Percentiles rank a stretch among this genome's conserved stretches.
Evolutionary conservation across 2,329 filamentous ascomycete genomes (phyloP).

Genomic region (Colletotrichum sojae): DNA sequence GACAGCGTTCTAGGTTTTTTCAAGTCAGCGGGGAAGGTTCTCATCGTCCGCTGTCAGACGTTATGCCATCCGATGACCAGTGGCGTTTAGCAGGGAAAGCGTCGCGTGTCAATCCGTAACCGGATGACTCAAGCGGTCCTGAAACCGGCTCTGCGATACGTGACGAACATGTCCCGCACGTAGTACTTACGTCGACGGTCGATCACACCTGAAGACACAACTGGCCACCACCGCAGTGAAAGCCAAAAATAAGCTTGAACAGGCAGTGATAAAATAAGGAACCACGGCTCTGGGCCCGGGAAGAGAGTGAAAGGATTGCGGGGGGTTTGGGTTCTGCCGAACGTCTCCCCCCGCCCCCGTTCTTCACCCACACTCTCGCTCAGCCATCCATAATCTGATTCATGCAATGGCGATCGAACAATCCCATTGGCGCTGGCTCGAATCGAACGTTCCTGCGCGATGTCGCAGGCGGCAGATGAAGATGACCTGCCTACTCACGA

Average conservation of each 20-base stretch:
- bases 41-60: too few species aligned
- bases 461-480: slow-evolving; percentile 7
- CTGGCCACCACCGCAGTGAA: too few species aligned
- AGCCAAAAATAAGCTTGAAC: slow-evolving; percentile 17
- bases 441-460: too few species aligned
- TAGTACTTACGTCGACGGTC: neutral
- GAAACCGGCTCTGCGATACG: slow-evolving; percentile 13
- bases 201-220: neutral
- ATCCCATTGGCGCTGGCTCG: too few species aligned
- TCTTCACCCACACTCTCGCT: too few species aligned
- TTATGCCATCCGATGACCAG: neutral
- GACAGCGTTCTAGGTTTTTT: too few species aligned
- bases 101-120: slow-evolving; percentile 17
- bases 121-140: neutral
- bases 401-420: too few species aligned
- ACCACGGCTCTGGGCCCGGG: slow-evolving; percentile 24
- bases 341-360: too few species aligned
- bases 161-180: slow-evolving; percentile 3
- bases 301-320: slow-evolving; percentile 1
- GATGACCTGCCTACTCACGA: neutral
- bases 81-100: slow-evolving; percentile 3
- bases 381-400: too few species aligned
- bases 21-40: too few species aligned
- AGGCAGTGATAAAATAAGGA: neutral
- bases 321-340: slow-evolving; percentile 15